phyloP scores from a whole-genome alignment of 2,329 filamentous ascomycete genomes.

The Hypomyces perniciosus region DNA sequence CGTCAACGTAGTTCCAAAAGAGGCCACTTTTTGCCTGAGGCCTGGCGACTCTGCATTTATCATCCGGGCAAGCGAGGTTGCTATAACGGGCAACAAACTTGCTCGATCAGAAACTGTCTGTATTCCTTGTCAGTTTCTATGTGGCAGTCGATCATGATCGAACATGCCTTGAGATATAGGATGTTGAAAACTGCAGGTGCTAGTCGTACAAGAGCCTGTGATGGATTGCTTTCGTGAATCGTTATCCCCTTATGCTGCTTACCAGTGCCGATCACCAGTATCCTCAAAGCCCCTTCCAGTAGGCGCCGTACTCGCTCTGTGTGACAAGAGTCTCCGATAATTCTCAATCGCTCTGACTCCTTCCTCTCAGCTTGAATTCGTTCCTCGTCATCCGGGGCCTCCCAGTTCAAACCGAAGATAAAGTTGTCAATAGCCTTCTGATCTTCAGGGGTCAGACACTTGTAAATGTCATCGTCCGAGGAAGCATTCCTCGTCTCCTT shows the following conservation, averaged over 20 bases:
- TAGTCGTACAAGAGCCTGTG: conserved; percentile 22
- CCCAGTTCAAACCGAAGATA: conserved; percentile 18
- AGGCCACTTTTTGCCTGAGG: conserved; percentile 24
- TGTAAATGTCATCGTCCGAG: conserved; percentile 11
- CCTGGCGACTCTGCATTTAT: conserved; percentile 28
- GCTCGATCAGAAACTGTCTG: conserved; percentile 24
- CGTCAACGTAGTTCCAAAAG: neutral
- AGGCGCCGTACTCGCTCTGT: neutral
- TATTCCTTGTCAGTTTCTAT: conserved; percentile 5
- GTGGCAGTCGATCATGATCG: neutral
- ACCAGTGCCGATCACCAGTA: conserved; percentile 21
- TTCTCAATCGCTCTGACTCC: neutral
- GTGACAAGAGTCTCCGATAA: too few species aligned
- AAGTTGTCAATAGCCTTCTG: conserved; percentile 26
- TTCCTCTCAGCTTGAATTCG: neutral
- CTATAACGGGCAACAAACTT: conserved; percentile 23
- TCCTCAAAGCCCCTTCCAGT: conserved; percentile 19
- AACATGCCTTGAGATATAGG: conserved; percentile 28
- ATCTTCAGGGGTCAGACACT: conserved; percentile 18
- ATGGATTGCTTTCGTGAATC: conserved; percentile 12
- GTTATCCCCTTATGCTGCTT: conserved; percentile 19
- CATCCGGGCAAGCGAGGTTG: conserved; percentile 28
- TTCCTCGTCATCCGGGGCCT: neutral
- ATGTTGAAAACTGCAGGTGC: conserved; percentile 33
- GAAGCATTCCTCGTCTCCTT: neutral